These are phyloP conservation scores for Cavenderia fasciculata DNA, from an alignment of 78 protist genomes.

Conservation along the genomic window DNA sequence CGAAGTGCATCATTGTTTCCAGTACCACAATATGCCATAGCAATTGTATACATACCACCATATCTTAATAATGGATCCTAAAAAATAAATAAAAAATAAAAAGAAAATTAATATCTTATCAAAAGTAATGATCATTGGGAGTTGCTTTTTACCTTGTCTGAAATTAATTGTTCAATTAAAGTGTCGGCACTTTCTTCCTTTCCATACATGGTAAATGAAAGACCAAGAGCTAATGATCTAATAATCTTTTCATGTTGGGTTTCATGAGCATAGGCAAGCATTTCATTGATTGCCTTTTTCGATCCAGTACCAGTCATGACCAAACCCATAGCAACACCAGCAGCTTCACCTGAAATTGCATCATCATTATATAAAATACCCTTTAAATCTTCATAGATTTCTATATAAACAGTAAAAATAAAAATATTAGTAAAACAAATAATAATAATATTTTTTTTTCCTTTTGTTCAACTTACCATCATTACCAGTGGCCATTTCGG, in stretches of 20 bases:
- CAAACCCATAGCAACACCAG: constrained; percentile 97
- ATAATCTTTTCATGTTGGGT: constrained; percentile 99
- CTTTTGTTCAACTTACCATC: background rate
- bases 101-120: background rate
- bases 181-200: constrained; percentile 89
- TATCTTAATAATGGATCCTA: constrained; percentile 85
- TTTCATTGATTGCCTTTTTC: constrained; percentile 83
- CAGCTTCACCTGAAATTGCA: constrained; percentile 98
- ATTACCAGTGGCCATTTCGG: constrained; percentile 92
- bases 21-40: constrained; percentile 97
- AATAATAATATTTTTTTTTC: too few relatives aligned
- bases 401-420: background rate
- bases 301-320: constrained; percentile 94
- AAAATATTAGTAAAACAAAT: background rate
- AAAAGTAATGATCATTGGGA: background rate
- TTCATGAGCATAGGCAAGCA: constrained; percentile 96
- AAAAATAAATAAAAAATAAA: constrained; percentile 51
- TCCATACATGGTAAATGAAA: constrained; percentile 93
- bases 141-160: constrained; percentile 64
- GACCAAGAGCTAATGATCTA: constrained; percentile 93
- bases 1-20: constrained; percentile 92
- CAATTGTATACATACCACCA: constrained; percentile 96
- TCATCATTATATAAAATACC: constrained; percentile 81
- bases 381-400: constrained; percentile 86
- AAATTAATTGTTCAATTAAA: constrained; percentile 86